A percentile compares a stretch with the other conserved stretches of the same genome.
Conservation (phyloP, 176 grass and related monocot species). For the Hsuehochloa calcarea region DNA sequence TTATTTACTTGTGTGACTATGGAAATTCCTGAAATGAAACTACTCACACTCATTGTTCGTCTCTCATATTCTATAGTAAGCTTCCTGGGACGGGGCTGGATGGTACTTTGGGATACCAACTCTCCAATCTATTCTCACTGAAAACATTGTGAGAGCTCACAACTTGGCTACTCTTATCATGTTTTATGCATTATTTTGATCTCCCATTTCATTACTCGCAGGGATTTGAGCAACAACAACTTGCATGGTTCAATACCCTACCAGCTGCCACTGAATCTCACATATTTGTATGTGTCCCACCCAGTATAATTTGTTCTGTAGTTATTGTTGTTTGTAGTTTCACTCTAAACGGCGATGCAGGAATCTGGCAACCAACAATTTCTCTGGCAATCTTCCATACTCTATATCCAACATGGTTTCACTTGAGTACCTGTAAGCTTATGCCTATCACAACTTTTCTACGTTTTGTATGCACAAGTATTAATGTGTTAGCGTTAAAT, state of each 20-base stretch:
- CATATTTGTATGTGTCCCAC: constrained; percentile 64
- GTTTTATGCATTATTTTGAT: constrained; percentile 4
- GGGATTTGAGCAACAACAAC: constrained; percentile 89
- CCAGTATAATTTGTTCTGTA: constrained; percentile 3
- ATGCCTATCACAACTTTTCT: constrained; percentile 14
- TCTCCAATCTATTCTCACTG: constrained; percentile 74
- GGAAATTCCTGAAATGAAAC: constrained; percentile 1
- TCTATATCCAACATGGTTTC: constrained; percentile 74
- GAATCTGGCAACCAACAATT: constrained; percentile 86
- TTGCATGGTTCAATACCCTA: constrained; percentile 80
- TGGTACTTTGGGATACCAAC: constrained; percentile 80
- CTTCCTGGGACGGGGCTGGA: constrained; percentile 65
- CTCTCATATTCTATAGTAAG: constrained; percentile 47
- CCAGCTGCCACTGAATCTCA: constrained; percentile 86
- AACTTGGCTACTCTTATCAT: background rate
- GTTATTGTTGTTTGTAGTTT: background rate
- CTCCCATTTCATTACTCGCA: constrained; percentile 40
- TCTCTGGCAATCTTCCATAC: constrained; percentile 79
- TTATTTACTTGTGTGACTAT: constrained; percentile 19
- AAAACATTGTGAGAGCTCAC: constrained; percentile 71
- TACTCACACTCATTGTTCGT: constrained; percentile 1
- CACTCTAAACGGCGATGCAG: constrained; percentile 43
- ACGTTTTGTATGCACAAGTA: constrained; percentile 2
- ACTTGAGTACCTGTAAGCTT: constrained; percentile 81
- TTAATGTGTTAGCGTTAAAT: constrained; percentile 17